Evolutionary conservation across 2,329 filamentous ascomycete species (phyloP).

Genomic region (Alternaria burnsii): DNA sequence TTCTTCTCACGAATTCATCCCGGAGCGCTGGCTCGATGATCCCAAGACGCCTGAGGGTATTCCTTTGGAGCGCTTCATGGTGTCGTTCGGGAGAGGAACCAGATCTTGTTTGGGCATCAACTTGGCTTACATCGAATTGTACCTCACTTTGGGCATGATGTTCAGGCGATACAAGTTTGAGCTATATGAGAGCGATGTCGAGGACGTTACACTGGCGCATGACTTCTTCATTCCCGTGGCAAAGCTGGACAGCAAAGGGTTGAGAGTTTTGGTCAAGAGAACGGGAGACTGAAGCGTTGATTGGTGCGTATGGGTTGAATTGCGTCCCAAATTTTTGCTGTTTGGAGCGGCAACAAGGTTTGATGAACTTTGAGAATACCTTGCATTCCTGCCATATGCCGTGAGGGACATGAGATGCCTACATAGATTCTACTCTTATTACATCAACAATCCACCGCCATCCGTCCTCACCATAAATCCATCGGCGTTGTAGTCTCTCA

Average conservation of each 20-base stretch:
- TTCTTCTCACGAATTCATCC: slow-evolving; percentile 44
- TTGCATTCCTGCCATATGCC: rapidly evolving
- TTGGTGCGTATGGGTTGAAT: background rate
- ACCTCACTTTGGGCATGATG: slow-evolving; percentile 45
- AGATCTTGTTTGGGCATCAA: slow-evolving; percentile 55
- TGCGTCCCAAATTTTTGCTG: background rate
- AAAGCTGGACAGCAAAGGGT: slow-evolving; percentile 45
- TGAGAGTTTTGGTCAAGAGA: slow-evolving; percentile 42
- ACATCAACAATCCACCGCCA: slow-evolving; percentile 44
- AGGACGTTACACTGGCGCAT: slow-evolving; percentile 45
- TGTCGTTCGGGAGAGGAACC: slow-evolving; percentile 54
- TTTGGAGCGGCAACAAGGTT: background rate
- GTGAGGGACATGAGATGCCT: too few species aligned
- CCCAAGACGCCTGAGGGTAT: slow-evolving; percentile 40
- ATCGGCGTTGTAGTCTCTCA: slow-evolving; percentile 58
- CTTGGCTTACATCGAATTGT: slow-evolving; percentile 47
- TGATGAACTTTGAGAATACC: background rate
- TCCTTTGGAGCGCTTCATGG: slow-evolving; percentile 51
- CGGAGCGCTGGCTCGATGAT: slow-evolving; percentile 53
- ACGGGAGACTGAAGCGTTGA: slow-evolving; percentile 22
- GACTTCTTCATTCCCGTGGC: slow-evolving; percentile 53
- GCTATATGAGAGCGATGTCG: slow-evolving; percentile 38
- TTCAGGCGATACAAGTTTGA: slow-evolving; percentile 45
- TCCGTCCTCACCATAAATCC: slow-evolving; percentile 57
- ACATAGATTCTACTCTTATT: background rate